These are phyloP conservation scores for Cyphellophora europaea DNA, from an alignment of 2,329 filamentous ascomycete species.

Conservation along the genomic window DNA sequence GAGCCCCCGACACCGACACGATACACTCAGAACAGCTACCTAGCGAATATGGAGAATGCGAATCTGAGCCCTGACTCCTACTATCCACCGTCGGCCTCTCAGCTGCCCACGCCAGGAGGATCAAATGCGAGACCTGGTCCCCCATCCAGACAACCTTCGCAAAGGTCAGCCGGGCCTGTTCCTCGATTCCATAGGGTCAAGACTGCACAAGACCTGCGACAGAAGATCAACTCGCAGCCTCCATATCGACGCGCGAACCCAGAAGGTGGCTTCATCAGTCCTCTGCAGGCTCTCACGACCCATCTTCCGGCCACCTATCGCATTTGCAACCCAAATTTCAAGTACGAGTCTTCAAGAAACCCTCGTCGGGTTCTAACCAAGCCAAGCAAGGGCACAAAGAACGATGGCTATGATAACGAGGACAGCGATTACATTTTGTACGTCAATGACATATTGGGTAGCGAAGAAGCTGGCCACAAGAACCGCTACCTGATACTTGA, in stretches of 20 bases:
- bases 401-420: slow-evolving; percentile 97
- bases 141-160: slow-evolving; percentile 36
- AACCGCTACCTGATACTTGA: slow-evolving; percentile 96
- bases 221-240: slow-evolving; percentile 78
- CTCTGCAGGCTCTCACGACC: slow-evolving; percentile 86
- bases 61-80: slow-evolving; percentile 60
- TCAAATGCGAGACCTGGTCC: slow-evolving; percentile 37
- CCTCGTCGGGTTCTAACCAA: slow-evolving; percentile 93
- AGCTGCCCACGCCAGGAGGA: slow-evolving; percentile 59
- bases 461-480: slow-evolving; percentile 97
- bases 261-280: slow-evolving; percentile 96
- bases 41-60: slow-evolving; percentile 63
- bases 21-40: slow-evolving; percentile 52
- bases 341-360: slow-evolving; percentile 97
- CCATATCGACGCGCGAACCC: slow-evolving; percentile 88
- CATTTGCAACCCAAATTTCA: slow-evolving; percentile 96
- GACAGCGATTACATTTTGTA: slow-evolving; percentile 99
- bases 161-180: slow-evolving; percentile 51
- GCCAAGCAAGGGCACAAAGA: slow-evolving; percentile 96
- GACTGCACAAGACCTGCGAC: slow-evolving; percentile 63
- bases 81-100: slow-evolving; percentile 61
- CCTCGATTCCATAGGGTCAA: slow-evolving; percentile 80
- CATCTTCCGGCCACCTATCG: slow-evolving; percentile 92
- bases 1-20: slow-evolving; percentile 21
- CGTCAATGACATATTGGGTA: slow-evolving; percentile 96